Conservation (phyloP, 257 asterid species). For the Craterostigma plantagineum region DNA sequence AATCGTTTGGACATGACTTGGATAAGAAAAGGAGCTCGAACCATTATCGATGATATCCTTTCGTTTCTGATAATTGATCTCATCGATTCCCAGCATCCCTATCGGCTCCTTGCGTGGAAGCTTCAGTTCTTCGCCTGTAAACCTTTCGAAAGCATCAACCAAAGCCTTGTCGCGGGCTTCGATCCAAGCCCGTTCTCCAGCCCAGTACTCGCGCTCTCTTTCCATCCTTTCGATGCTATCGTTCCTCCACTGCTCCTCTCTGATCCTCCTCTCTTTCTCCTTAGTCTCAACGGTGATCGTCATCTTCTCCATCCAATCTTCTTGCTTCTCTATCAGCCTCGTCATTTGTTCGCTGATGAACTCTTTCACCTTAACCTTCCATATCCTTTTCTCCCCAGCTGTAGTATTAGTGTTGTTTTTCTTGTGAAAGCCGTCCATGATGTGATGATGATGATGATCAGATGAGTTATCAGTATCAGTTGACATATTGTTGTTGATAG, state of each 20-base stretch:
- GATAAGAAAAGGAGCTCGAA: too few relatives aligned
- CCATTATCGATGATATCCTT: too few relatives aligned
- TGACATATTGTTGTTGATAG: slow-evolving; percentile 50
- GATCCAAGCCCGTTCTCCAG: slow-evolving; percentile 74
- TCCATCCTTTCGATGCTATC: slow-evolving; percentile 54
- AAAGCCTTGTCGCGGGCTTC: slow-evolving; percentile 56
- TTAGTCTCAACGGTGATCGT: slow-evolving; percentile 59
- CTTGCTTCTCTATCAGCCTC: slow-evolving; percentile 72
- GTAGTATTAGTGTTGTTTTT: slow-evolving; percentile 16
- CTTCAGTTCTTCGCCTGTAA: slow-evolving; percentile 20
- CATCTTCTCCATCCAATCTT: slow-evolving; percentile 73
- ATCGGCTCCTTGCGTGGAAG: slow-evolving; percentile 5
- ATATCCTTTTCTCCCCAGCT: slow-evolving; percentile 18
- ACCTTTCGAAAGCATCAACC: slow-evolving; percentile 39
- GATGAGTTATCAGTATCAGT: slow-evolving; percentile 39
- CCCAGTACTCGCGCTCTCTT: slow-evolving; percentile 73
- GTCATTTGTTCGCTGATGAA: slow-evolving; percentile 58
- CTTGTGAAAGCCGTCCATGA: neutral
- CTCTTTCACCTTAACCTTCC: slow-evolving; percentile 51
- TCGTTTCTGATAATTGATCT: too few relatives aligned
- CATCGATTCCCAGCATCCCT: too few relatives aligned
- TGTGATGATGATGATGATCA: too few relatives aligned
- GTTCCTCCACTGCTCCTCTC: slow-evolving; percentile 79
- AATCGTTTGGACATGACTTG: too few relatives aligned
- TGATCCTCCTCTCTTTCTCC: slow-evolving; percentile 50